Evolutionary conservation across 169 alveolate species (phyloP), one percentile per base, ranked within the genome.

Genomic region (Blepharisma undulans): DNA sequence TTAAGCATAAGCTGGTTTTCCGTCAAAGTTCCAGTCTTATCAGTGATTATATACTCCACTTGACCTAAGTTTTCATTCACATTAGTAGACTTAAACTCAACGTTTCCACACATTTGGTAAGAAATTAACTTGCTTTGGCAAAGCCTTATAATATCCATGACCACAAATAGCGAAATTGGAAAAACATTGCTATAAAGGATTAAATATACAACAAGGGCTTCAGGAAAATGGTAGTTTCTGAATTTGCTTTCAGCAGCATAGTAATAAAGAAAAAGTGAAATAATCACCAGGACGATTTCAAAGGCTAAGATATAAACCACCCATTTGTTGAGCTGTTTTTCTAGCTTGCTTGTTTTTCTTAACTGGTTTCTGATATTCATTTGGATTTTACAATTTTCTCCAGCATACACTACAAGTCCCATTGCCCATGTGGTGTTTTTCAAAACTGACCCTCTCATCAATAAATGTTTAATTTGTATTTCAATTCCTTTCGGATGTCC

Each of bases 1-100:
- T 96, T 98, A 85, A 96, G 96, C 92, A 96, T 95, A 98, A 99
- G 98, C 25, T 97, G 95, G 95, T 99, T 98, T 84, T 98, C 95
- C 19, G 99, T 99, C 76, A 99, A 94, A 1, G 99, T 98, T 0
- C 99, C 99, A 12, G 99, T 98, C 90, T 98, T 98, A 92, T 98
- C 99, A n/a, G 98, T 96, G 87, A 98, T 98, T 12, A 98, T 94
- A 89, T 96, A 97, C 66, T 97, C 97, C 18, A 95, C 95, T 88
- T 97, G 95, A 10, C 99, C 99, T 66, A 97, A 92, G 81, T 96
- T 96, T 87, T 97, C 99, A 92, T 97, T 97, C 7, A 97, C 76
- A 76, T 95, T 94, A 14, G 97, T 91, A 29, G 98, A 80, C 61
- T 96, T 76, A n/a, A 18, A 10, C 8, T 29, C 87, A 2, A 79